A percentile compares a stretch with the other conserved stretches of the same genome.
These are phyloP conservation scores for Neoascochyta sp. DNA, from an alignment of 2,329 filamentous ascomycete genomes.

Conservation along the genomic window DNA sequence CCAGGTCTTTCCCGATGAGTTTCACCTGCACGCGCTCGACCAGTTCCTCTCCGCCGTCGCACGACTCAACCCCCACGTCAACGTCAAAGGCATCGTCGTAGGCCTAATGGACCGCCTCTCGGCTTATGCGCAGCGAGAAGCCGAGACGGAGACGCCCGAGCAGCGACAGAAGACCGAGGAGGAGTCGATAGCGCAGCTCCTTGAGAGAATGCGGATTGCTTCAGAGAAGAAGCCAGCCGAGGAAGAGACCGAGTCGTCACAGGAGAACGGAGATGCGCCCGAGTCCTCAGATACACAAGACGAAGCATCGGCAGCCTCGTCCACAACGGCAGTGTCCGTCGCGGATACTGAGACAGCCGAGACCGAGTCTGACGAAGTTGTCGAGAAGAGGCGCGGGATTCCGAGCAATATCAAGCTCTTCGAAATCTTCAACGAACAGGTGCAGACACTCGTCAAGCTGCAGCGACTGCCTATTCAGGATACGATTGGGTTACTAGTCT, in stretches of 20 bases:
- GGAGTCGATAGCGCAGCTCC: constrained; percentile 71
- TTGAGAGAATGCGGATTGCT: constrained; percentile 72
- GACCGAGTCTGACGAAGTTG: constrained; percentile 42
- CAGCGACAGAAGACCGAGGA: constrained; percentile 76
- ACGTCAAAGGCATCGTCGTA: constrained; percentile 96
- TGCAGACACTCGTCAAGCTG: constrained; percentile 86
- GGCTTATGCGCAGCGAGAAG: constrained; percentile 87
- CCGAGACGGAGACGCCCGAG: constrained; percentile 65
- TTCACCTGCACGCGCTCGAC: constrained; percentile 93
- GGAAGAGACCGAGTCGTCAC: constrained; percentile 17
- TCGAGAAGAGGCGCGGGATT: constrained; percentile 54
- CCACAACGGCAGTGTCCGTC: constrained; percentile 25
- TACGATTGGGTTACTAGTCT: constrained; percentile 90
- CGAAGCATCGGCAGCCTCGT: constrained; percentile 27
- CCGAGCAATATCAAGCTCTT: constrained; percentile 82
- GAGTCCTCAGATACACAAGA: constrained; percentile 27
- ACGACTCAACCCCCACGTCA: constrained; percentile 90
- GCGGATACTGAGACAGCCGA: constrained; percentile 39
- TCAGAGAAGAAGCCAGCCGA: constrained; percentile 51
- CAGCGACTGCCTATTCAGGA: constrained; percentile 91
- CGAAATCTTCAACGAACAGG: constrained; percentile 95
- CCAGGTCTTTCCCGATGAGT: constrained; percentile 98
- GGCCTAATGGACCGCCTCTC: constrained; percentile 96
- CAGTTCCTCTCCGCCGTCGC: constrained; percentile 92
- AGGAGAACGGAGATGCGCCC: constrained; percentile 38